Percentiles rank a stretch among this genome's conserved stretches.
Conservation (phyloP, 768 basidiomycete species). For the Floccularia luteovirens region DNA sequence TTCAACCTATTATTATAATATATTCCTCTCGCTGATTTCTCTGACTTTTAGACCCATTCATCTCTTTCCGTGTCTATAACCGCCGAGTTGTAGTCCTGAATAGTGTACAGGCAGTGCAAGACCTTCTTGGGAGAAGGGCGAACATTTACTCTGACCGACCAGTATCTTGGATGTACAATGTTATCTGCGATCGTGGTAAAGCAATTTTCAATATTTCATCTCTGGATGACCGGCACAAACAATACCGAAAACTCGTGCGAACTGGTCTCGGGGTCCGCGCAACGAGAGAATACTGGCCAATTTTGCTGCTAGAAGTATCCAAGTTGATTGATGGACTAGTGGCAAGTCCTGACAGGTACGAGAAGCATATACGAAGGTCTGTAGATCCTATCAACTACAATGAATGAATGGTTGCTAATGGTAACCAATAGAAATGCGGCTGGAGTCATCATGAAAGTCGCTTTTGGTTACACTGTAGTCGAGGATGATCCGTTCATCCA, state of each 20-base stretch:
- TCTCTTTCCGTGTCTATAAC: constrained; percentile 40
- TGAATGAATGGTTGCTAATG: not conserved
- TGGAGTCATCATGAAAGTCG: constrained; percentile 32
- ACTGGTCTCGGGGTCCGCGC: constrained; percentile 26
- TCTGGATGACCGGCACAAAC: constrained; percentile 24
- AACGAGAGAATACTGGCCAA: constrained; percentile 22
- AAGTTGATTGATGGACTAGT: constrained; percentile 24
- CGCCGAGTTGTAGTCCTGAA: constrained; percentile 42
- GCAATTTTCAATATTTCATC: constrained; percentile 37
- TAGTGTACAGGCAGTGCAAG: constrained; percentile 29
- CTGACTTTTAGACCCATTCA: constrained; percentile 25
- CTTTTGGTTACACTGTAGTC: constrained; percentile 32
- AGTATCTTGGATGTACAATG: constrained; percentile 32
- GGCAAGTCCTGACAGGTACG: constrained; percentile 20
- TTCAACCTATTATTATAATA: not conserved
- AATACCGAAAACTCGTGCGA: constrained; percentile 33
- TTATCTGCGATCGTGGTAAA: constrained; percentile 31
- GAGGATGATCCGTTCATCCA: constrained; percentile 29
- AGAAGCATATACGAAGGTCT: constrained; percentile 30
- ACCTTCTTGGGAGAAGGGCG: constrained; percentile 44
- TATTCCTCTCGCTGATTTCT: not conserved
- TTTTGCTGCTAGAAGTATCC: constrained; percentile 26
- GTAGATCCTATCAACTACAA: not conserved
- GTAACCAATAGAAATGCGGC: constrained; percentile 23
- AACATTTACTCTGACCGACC: constrained; percentile 51